Evolutionary conservation across 805 yeast species (phyloP), one percentile per base, ranked within the genome.

Genomic region (Komagataella pseudopastoris): DNA sequence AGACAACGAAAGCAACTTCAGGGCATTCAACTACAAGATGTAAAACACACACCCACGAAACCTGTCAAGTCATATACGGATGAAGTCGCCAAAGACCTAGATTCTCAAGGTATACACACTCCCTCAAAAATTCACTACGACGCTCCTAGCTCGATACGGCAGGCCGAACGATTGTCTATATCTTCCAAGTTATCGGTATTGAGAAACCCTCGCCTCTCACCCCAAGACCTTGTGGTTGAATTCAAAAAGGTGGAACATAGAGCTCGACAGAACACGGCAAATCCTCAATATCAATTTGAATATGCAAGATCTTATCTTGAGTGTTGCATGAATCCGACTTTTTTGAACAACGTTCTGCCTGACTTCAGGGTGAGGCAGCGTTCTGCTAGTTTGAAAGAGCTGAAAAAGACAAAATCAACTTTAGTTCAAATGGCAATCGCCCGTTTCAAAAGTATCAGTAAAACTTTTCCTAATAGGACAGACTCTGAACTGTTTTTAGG

Each of bases 401-500:
- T 77, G 51, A 66, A 68, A 44, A 71, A 74, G 52, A 82, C 80
- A 59, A 70, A 78, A 50, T 78, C 75, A 47, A 72, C 72, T 30
- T 83, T 85, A 63, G 62, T 75, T 6, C 67, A 69, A 44, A 80
- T 81, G 47, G 80, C 87, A 1, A 68, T 78, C 48, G 81, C 81
- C 59, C 75, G 81, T 8, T 63, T 82, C 54, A 81, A 79, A 53
- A 78, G 77, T 58, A 66, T 85, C 14, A 72, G 76, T 5, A 65
- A 71, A 18, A 66, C 62, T 45, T 60, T 73, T 6, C 72, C 75
- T n/a, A 67, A 71, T 52, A 69, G 76, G 36, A 73, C 83, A 6
- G 80, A 76, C 39, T 81, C 89, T 1, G 65, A 78, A 57, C 78
- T 76, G 55, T 73, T 75, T 51, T 63, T 83, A 54, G 93, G 84